Base-by-base conservation (phyloP, 805 yeast genomes). In the Saccharomycopsis lassenensis region DNA sequence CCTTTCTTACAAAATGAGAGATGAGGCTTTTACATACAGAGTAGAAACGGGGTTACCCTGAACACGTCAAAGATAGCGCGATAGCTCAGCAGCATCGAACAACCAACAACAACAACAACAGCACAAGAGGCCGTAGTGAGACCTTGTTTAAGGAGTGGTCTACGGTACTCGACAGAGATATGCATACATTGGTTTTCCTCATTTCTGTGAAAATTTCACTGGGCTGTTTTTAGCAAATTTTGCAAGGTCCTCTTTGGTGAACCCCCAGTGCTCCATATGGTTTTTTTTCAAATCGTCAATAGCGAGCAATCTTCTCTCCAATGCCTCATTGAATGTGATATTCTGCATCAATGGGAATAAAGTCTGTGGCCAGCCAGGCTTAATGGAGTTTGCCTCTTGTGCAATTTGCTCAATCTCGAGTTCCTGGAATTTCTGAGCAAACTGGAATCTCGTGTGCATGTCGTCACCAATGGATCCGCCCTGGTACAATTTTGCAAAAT, bases 391-490 rank as follows among this genome's bases (percentile, higher is more conserved):
- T 29, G 91, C 85, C 57, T 84, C 95, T 37, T 55, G 59, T 4
- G 82, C 77, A 31, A 85, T 65, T 41, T 78, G 87, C 55, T 75
- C 71, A 46, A 91, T 61, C 57, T 91, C 97, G 19, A 79, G 53
- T 49, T 86, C 94, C 48, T 81, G 80, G 43, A 86, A 55, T 57
- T 84, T 83, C 40, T 69, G 71, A 46, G 84, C 86, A 33, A 84
- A 70, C 46, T 74, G 77, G 56, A 71, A 86, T 48, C 91, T 77
- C 55, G 81, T 79, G 68, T 73, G 80, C 24, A 83, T 63, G 36
- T 82, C 94, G 50, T 91, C 97, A 23, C 96, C 96, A 44, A 91
- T 77, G 12, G 86, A 74, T 0, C 97, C 97, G 36, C 73, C 74
- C 52, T 87, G 89, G 55, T 86, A 87, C 42, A 91, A 63, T 37